Percentiles rank a stretch among this genome's conserved stretches.
phyloP scores from a whole-genome alignment of 139 green algal species.

The Protoeuglena noctilucae region DNA sequence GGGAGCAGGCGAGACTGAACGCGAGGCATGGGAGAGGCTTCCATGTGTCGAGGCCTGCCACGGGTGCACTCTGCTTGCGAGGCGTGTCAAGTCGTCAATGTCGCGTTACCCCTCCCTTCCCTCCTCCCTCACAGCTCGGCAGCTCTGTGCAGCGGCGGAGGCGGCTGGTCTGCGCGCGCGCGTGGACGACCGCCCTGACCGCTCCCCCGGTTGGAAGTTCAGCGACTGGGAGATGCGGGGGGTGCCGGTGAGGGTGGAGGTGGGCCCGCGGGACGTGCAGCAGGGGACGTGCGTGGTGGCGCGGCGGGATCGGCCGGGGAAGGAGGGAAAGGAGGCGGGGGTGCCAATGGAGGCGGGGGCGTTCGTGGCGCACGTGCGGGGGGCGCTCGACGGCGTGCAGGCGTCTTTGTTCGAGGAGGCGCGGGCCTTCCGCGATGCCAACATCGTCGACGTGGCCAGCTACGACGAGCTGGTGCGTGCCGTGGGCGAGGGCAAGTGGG shows the following conservation, averaged over 20 bases:
- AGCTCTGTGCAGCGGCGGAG: too few species aligned
- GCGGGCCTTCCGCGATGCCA: constrained; percentile 69
- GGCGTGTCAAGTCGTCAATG: too few species aligned
- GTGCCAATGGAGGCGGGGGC: constrained; percentile 43
- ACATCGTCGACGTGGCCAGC: constrained; percentile 81
- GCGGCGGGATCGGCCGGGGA: constrained; percentile 67
- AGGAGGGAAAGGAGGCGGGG: constrained; percentile 88
- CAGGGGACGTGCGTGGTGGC: constrained; percentile 54
- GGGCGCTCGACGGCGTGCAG: constrained; percentile 11
- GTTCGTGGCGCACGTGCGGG: constrained; percentile 38
- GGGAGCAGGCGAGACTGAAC: too few species aligned
- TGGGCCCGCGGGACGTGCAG: constrained; percentile 76
- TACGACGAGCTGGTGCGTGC: constrained; percentile 84
- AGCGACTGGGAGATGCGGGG: constrained; percentile 94
- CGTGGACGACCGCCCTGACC: constrained; percentile 54
- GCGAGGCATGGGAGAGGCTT: too few species aligned
- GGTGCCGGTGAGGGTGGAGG: constrained; percentile 69
- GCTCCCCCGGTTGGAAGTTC: constrained; percentile 90
- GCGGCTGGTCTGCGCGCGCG: constrained; percentile 59
- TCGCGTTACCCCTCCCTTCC: too few species aligned
- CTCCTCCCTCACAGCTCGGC: too few species aligned
- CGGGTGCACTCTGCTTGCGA: constrained; percentile 29
- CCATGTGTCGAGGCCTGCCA: constrained; percentile 35
- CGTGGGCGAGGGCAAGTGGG: constrained; percentile 77
- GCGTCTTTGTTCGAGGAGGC: constrained; percentile 45